Percentiles rank a stretch among this genome's conserved stretches.
phyloP scores from a whole-genome alignment of 177 flowering plant species.

The Vitis hybrid region DNA sequence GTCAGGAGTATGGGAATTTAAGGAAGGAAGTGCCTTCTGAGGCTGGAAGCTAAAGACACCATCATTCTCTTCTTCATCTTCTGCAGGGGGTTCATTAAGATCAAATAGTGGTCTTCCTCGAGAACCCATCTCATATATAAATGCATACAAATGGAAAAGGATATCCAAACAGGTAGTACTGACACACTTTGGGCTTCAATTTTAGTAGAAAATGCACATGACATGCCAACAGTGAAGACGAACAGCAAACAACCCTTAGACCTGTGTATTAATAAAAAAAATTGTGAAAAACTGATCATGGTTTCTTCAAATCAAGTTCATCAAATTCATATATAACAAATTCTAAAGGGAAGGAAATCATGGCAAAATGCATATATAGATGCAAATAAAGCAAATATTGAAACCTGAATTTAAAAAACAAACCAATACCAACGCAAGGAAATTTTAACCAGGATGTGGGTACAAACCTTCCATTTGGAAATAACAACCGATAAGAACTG shows the following conservation, averaged over 20 bases:
- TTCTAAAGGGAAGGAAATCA: not conserved
- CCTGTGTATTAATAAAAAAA: constrained; percentile 6
- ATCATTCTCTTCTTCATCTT: constrained; percentile 62
- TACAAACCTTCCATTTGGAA: too few species aligned
- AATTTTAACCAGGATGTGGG: too few species aligned
- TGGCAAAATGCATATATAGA: not conserved
- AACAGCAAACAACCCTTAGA: constrained; percentile 5
- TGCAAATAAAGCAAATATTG: not conserved
- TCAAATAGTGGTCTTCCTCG: constrained; percentile 84
- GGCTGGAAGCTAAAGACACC: constrained; percentile 50
- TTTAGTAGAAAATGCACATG: constrained; percentile 25
- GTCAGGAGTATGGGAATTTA: constrained; percentile 38
- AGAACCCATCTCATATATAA: constrained; percentile 73
- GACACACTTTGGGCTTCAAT: constrained; percentile 15
- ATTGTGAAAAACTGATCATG: not conserved
- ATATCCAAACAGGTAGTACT: constrained; percentile 17
- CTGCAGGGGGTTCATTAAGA: constrained; percentile 93
- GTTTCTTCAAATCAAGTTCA: constrained; percentile 16
- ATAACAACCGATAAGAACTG: too few species aligned
- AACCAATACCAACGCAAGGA: too few species aligned
- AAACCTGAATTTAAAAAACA: too few species aligned
- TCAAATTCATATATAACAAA: not conserved
- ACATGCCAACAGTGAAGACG: constrained; percentile 31
- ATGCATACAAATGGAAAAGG: constrained; percentile 49
- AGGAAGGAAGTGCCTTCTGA: constrained; percentile 58